Evolutionary conservation across 495 filamentous ascomycete species (phyloP), one percentile per base, ranked within the genome.

Genomic region (Staphylotrichum tortipilum): DNA sequence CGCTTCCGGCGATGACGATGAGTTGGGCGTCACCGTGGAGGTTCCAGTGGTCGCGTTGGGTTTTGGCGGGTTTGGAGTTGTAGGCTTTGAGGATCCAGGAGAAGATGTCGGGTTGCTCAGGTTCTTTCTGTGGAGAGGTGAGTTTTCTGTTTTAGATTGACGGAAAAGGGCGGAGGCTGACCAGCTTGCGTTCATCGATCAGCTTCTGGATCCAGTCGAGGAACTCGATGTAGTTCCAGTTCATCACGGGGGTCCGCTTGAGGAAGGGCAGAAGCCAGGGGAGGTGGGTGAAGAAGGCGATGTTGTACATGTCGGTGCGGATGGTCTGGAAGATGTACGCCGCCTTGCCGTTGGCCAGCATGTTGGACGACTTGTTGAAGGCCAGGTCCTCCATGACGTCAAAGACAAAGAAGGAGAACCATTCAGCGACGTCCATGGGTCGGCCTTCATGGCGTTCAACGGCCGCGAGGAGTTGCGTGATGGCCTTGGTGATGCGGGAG

Each of bases 371-470:
- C 30, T 65, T 60, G 10, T 68, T 73, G 47, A 78, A 78, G 0
- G 73, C 62, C 1, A 79, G 52, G 52, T 77, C 70, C 0, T 72
- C 73, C 72, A 79, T 77, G 11, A 78, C 63, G 41, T 79, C 76
- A 39, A 78, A 78, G 24, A 61, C 58, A 47, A 68, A 75, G 50
- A 63, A 72, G 37, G 65, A 68, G 44, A 77, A 70, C 71, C 70
- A 76, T 10, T 62, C 47, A 0, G 67, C 59, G 7, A 73, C 57
- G 49, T 74, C 63, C n/a, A 76, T 50, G 10, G 66, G 48, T 4
- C 47, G 51, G 4, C 24, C 36, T 3, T 44, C 21, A 15, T 47
- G 17, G 2, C 28, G 29, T 11, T 50, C 44, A 9, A 61, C 19
- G 15, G 49, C 49, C 3, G 29, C 15, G 4, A 61, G 49, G 14